A percentile compares a stretch with the other conserved stretches of the same genome.
Evolutionary conservation across 1,139 yeast species (phyloP).

Genomic region (Hyphopichia pseudoburtonii): DNA sequence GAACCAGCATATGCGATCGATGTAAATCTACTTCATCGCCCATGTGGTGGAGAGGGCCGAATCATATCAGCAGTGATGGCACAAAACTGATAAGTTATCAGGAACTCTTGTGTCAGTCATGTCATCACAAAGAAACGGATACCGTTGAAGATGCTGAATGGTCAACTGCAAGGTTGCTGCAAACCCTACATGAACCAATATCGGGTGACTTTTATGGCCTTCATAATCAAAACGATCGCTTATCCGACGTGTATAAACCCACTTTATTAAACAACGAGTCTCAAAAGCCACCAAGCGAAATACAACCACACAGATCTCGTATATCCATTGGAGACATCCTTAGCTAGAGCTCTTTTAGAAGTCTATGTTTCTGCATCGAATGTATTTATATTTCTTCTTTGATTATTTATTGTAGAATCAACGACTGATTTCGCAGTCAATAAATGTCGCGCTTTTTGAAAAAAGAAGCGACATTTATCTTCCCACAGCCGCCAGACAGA

Average conservation of each 20-base stretch:
- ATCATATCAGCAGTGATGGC: too few species aligned
- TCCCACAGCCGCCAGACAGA: too few species aligned
- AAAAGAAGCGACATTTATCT: too few species aligned
- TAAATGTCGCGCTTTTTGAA: too few species aligned
- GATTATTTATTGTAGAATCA: too few species aligned
- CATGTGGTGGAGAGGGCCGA: constrained; percentile 35
- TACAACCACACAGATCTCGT: constrained; percentile 17
- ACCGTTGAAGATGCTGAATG: constrained; percentile 8
- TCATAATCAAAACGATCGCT: constrained; percentile 24
- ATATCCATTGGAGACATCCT: constrained; percentile 27
- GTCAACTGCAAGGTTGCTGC: constrained; percentile 15
- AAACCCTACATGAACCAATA: constrained; percentile 30
- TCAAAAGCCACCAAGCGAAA: constrained; percentile 2
- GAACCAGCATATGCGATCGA: constrained; percentile 15
- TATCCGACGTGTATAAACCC: constrained; percentile 16
- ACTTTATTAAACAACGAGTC: background rate
- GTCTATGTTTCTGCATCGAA: background rate
- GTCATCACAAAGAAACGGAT: constrained; percentile 23
- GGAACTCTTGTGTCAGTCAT: constrained; percentile 35
- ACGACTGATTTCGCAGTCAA: too few species aligned
- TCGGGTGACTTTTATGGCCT: constrained; percentile 37
- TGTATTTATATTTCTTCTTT: background rate
- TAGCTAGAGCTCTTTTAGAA: constrained; percentile 3
- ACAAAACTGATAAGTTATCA: too few species aligned
- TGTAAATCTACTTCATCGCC: constrained; percentile 36